phyloP scores from a whole-genome alignment of 148 eudicot species.

The Vaccinium darrowii region DNA sequence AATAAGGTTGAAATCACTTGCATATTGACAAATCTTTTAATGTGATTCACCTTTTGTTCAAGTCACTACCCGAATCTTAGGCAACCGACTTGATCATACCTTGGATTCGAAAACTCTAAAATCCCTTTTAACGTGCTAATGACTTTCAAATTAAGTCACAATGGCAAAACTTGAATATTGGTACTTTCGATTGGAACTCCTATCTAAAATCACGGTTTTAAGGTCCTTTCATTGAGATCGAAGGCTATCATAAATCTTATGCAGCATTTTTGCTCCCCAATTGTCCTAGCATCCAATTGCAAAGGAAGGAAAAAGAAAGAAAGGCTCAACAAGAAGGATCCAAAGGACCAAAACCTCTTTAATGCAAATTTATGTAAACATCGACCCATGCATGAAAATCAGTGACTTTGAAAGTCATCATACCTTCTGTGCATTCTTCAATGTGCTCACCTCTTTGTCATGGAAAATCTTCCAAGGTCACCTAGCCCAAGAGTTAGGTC shows the following conservation, averaged over 20 bases:
- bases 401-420: not conserved
- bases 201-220: not conserved
- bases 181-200: not conserved
- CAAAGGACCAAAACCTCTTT: not conserved
- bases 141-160: not conserved
- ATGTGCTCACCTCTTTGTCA: constrained; percentile 9
- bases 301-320: not conserved
- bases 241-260: not conserved
- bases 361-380: not conserved
- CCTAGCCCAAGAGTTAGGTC: too few species aligned
- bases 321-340: not conserved
- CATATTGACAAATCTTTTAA: too few species aligned
- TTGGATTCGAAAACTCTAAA: too few species aligned
- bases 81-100: too few species aligned
- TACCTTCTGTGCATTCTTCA: not conserved
- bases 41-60: too few species aligned
- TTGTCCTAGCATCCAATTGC: not conserved
- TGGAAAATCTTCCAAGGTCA: not conserved
- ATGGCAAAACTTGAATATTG: not conserved
- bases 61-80: too few species aligned
- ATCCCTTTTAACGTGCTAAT: not conserved
- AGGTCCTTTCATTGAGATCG: not conserved
- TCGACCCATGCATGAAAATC: not conserved
- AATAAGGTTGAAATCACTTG: too few species aligned
- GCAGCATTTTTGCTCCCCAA: too few species aligned